Evolutionary conservation across 2,329 filamentous ascomycete species (phyloP).

Genomic region (Monosporascus ibericus): DNA sequence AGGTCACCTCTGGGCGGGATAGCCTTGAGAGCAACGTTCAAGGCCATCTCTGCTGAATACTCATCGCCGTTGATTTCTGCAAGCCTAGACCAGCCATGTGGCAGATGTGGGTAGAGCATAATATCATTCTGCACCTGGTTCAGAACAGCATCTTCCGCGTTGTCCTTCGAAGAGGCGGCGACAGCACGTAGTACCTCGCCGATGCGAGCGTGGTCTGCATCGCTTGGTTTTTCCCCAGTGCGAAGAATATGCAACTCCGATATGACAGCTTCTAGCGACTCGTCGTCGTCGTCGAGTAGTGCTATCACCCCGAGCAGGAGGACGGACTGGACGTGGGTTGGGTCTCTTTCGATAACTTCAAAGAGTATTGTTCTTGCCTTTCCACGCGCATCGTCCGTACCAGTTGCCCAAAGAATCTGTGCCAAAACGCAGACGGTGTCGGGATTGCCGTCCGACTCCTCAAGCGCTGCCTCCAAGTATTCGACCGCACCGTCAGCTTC

Average conservation of each 20-base stretch:
- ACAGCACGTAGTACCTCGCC: conserved; percentile 72
- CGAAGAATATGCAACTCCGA: conserved; percentile 71
- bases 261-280: conserved; percentile 73
- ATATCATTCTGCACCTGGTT: conserved; percentile 69
- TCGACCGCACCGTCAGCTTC: conserved; percentile 64
- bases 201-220: conserved; percentile 61
- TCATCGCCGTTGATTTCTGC: conserved; percentile 50
- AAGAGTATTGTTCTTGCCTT: conserved; percentile 77
- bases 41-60: conserved; percentile 67
- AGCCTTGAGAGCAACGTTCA: conserved; percentile 68
- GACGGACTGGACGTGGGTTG: conserved; percentile 72
- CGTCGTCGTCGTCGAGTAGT: conserved; percentile 70
- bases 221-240: conserved; percentile 56
- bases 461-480: conserved; percentile 74
- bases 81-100: conserved; percentile 75
- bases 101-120: conserved; percentile 72
- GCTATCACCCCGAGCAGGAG: conserved; percentile 80
- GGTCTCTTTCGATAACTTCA: conserved; percentile 65
- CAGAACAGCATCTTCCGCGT: conserved; percentile 44
- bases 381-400: conserved; percentile 64
- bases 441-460: conserved; percentile 68
- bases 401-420: conserved; percentile 90
- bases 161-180: conserved; percentile 49
- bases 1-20: conserved; percentile 68
- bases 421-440: conserved; percentile 84